These are phyloP conservation scores for Annona cherimola DNA, from an alignment of 164 flowering plant genomes.

Conservation along the genomic window DNA sequence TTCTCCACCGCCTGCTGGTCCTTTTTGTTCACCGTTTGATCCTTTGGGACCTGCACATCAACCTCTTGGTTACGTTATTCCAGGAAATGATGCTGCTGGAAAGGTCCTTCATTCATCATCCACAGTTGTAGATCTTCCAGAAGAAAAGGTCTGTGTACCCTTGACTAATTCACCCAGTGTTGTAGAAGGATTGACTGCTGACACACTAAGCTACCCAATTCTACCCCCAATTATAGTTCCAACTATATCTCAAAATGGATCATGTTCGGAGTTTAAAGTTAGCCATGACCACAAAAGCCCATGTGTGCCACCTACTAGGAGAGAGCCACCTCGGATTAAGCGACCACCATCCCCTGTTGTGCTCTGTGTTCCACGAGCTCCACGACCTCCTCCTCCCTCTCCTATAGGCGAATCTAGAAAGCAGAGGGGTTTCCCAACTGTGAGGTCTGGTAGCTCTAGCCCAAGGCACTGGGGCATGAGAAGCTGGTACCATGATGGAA, in stretches of 20 bases:
- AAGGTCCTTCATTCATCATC: conserved; percentile 56
- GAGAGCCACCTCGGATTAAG: conserved; percentile 79
- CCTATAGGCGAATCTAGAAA: conserved; percentile 80
- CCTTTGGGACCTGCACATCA: conserved; percentile 66
- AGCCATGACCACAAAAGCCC: conserved; percentile 67
- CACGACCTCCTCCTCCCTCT: conserved; percentile 87
- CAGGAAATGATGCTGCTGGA: conserved; percentile 61
- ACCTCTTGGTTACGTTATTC: conserved; percentile 68
- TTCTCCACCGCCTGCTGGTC: conserved; percentile 82
- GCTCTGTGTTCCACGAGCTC: conserved; percentile 88
- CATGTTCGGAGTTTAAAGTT: conserved; percentile 68
- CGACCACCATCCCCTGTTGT: conserved; percentile 97
- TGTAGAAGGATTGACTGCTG: conserved; percentile 57
- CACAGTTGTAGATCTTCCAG: conserved; percentile 39
- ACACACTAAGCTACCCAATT: conserved; percentile 67
- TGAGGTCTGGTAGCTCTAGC: conserved; percentile 98
- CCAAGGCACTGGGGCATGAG: conserved; percentile 93
- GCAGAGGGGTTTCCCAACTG: conserved; percentile 85
- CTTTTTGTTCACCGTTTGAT: conserved; percentile 92
- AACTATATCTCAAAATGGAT: conserved; percentile 57
- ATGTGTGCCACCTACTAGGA: conserved; percentile 59
- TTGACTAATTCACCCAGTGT: conserved; percentile 45
- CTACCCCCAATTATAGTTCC: conserved; percentile 85
- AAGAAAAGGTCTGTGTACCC: conserved; percentile 63
- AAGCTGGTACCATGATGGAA: conserved; percentile 79